A percentile compares a stretch with the other conserved stretches of the same genome.
These are phyloP conservation scores for Haplosporangium sp. DNA, from an alignment of 371 early-diverging fungal species.

Conservation along the genomic window DNA sequence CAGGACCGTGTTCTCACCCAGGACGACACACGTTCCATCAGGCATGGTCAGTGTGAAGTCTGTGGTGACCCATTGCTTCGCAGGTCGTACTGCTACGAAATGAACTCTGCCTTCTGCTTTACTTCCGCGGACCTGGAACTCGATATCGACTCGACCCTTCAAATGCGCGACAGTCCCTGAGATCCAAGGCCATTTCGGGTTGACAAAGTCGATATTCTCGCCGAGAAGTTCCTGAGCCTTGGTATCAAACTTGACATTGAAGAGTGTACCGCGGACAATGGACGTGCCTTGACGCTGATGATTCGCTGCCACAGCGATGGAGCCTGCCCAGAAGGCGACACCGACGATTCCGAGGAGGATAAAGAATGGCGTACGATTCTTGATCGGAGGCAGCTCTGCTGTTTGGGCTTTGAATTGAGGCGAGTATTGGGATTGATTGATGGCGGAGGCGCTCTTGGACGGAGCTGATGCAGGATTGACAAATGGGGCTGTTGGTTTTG, in stretches of 20 bases:
- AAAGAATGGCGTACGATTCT: slow-evolving; percentile 55
- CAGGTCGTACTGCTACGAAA: slow-evolving; percentile 46
- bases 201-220: slow-evolving; percentile 68
- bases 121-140: slow-evolving; percentile 65
- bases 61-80: slow-evolving; percentile 48
- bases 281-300: slow-evolving; percentile 73
- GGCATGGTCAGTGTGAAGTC: slow-evolving; percentile 53
- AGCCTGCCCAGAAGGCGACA: slow-evolving; percentile 68
- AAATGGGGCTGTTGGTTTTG: slow-evolving; percentile 5
- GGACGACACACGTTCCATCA: slow-evolving; percentile 31
- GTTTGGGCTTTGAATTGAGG: slow-evolving; percentile 37
- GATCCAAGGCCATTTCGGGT: slow-evolving; percentile 73
- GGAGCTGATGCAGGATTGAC: slow-evolving; percentile 8
- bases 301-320: slow-evolving; percentile 69
- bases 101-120: slow-evolving; percentile 53
- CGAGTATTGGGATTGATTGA: slow-evolving; percentile 44
- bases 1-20: slow-evolving; percentile 33
- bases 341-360: slow-evolving; percentile 65
- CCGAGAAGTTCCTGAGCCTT: slow-evolving; percentile 68
- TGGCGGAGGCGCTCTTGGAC: slow-evolving; percentile 33
- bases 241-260: slow-evolving; percentile 71
- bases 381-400: slow-evolving; percentile 33
- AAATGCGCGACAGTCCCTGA: slow-evolving; percentile 74
- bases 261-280: slow-evolving; percentile 72
- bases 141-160: slow-evolving; percentile 73